phyloP scores from a whole-genome alignment of 495 filamentous ascomycete genomes.

The Tricharina praecox region DNA sequence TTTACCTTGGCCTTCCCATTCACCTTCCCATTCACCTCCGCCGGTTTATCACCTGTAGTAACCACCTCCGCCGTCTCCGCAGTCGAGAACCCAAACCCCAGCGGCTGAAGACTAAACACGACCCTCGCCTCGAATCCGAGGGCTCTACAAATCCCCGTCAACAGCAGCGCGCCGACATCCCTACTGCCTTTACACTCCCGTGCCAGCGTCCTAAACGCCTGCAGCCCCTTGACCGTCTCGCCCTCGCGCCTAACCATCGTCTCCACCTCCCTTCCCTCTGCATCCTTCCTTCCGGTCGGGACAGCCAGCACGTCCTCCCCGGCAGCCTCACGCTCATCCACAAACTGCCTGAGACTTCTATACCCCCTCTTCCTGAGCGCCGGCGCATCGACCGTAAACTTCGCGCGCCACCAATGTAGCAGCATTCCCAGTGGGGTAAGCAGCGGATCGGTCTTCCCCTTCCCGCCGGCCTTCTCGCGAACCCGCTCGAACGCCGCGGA shows the following conservation, averaged over 20 bases:
- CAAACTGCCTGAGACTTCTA: conserved; percentile 48
- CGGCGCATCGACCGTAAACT: conserved; percentile 60
- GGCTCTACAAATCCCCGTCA: conserved; percentile 72
- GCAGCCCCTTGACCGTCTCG: conserved; percentile 48
- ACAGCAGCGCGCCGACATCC: conserved; percentile 78
- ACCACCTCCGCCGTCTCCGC: conserved; percentile 46
- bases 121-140: conserved; percentile 65
- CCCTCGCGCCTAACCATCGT: conserved; percentile 15
- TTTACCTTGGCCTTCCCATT: neutral
- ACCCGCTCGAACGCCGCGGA: conserved; percentile 46
- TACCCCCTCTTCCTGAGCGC: conserved; percentile 82
- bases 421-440: conserved; percentile 59
- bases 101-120: conserved; percentile 67
- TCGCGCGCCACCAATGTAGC: conserved; percentile 69
- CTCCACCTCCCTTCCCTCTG: neutral
- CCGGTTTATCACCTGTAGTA: conserved; percentile 9
- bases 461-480: conserved; percentile 34
- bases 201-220: conserved; percentile 52
- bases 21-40: conserved; percentile 22
- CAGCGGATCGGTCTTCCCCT: conserved; percentile 52
- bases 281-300: conserved; percentile 12
- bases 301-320: conserved; percentile 11
- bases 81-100: conserved; percentile 85
- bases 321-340: conserved; percentile 41
- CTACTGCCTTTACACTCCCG: conserved; percentile 61